Percentiles rank a stretch among this genome's conserved stretches.
phyloP scores from a whole-genome alignment of 106 monocot species.

The Narthecium ossifragum region DNA sequence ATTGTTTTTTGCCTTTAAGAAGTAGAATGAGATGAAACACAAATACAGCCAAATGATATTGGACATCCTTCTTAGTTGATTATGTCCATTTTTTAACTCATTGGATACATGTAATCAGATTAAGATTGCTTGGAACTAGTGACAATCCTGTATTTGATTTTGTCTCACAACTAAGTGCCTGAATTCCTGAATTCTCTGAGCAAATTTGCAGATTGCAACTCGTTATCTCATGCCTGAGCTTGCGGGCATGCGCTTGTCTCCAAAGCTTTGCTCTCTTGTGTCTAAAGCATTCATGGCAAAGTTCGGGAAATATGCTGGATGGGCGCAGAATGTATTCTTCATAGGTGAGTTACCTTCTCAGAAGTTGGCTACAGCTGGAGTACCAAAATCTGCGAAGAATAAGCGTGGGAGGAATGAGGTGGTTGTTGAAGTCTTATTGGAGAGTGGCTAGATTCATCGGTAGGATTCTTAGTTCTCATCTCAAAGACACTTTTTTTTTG shows the following conservation, averaged over 20 bases:
- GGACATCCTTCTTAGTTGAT: too few species aligned
- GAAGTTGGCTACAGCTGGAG: slow-evolving; percentile 18
- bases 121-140: too few species aligned
- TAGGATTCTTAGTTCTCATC: not conserved
- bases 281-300: slow-evolving; percentile 63
- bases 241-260: slow-evolving; percentile 44
- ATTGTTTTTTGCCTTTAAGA: too few species aligned
- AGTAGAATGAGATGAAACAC: too few species aligned
- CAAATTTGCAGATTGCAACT: slow-evolving; percentile 60
- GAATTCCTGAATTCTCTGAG: too few species aligned
- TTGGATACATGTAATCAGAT: too few species aligned
- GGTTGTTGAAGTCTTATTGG: not conserved
- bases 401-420: slow-evolving; percentile 13
- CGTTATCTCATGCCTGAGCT: slow-evolving; percentile 76
- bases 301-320: slow-evolving; percentile 92
- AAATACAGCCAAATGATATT: too few species aligned
- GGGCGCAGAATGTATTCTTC: slow-evolving; percentile 94
- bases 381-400: slow-evolving; percentile 18
- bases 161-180: too few species aligned
- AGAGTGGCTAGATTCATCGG: not conserved
- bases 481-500: too few species aligned
- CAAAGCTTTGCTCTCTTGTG: slow-evolving; percentile 48
- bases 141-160: too few species aligned
- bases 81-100: too few species aligned
- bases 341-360: slow-evolving; percentile 80